Conservation (phyloP, 257 asterid species). For the Nicotiana noctiflora region DNA sequence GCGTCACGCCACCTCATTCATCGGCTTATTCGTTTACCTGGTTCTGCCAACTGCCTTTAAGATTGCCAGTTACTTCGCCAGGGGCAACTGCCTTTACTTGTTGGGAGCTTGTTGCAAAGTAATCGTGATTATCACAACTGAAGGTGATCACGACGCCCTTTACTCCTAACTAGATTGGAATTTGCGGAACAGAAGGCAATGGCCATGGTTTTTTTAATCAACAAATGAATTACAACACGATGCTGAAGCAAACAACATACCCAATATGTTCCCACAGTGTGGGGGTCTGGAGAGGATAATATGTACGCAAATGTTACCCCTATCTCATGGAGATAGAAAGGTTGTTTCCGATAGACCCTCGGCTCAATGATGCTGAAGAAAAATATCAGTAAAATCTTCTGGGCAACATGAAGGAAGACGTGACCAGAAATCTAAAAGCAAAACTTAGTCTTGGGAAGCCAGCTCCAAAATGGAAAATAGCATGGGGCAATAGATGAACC, state of each 20-base stretch:
- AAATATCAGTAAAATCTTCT: slow-evolving; percentile 18
- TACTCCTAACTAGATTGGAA: background rate
- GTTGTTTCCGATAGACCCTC: no score
- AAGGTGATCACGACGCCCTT: background rate
- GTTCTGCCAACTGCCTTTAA: background rate
- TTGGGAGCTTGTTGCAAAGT: background rate
- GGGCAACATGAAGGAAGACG: slow-evolving; percentile 17
- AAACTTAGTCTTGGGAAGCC: background rate
- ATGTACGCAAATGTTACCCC: no score
- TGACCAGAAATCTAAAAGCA: background rate
- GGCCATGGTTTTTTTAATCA: slow-evolving; percentile 2
- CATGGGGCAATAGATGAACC: background rate
- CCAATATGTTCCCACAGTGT: no score
- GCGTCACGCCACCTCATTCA: no score
- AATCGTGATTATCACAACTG: background rate
- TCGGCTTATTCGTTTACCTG: background rate
- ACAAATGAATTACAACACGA: slow-evolving; percentile 17
- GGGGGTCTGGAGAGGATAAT: no score
- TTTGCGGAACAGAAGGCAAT: background rate
- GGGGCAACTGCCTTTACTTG: background rate
- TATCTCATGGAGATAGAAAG: no score
- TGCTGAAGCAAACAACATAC: background rate
- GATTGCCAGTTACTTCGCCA: background rate
- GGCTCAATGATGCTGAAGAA: background rate
- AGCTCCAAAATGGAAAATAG: background rate